Conservation (phyloP, 768 basidiomycete genomes). For the Tephrocybe sp. region DNA sequence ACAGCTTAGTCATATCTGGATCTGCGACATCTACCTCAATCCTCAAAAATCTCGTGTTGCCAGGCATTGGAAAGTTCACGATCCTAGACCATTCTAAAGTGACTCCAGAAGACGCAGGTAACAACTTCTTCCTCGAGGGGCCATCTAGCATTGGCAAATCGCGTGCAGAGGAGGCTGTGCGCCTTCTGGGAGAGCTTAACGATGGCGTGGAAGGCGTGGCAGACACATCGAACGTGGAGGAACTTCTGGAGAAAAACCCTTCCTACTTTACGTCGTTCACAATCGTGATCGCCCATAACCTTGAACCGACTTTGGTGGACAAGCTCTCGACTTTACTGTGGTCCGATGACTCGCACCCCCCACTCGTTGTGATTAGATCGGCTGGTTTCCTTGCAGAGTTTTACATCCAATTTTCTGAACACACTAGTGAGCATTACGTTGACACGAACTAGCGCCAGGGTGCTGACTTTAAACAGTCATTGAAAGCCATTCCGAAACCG, state of each 20-base stretch:
- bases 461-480: constrained; percentile 56
- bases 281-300: constrained; percentile 84
- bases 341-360: constrained; percentile 55
- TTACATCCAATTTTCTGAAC: constrained; percentile 86
- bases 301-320: constrained; percentile 54
- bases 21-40: constrained; percentile 86
- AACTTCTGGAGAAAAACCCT: constrained; percentile 56
- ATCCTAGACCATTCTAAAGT: constrained; percentile 71
- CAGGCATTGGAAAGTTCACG: constrained; percentile 95
- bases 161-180: constrained; percentile 78
- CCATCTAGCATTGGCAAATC: constrained; percentile 74
- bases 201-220: constrained; percentile 76
- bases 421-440: constrained; percentile 58
- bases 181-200: constrained; percentile 82
- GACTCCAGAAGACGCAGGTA: constrained; percentile 78
- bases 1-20: constrained; percentile 77
- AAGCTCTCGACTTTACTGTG: constrained; percentile 69
- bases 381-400: constrained; percentile 92
- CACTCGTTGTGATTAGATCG: constrained; percentile 78
- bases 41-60: constrained; percentile 95
- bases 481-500: constrained; percentile 80
- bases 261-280: constrained; percentile 64
- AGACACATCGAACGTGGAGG: constrained; percentile 53
- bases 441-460: constrained; percentile 25
- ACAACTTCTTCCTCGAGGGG: constrained; percentile 94